A percentile compares a stretch with the other conserved stretches of the same genome.
Conservation (phyloP, 352 stramenopile species). For the Phytopythium sindhum region DNA sequence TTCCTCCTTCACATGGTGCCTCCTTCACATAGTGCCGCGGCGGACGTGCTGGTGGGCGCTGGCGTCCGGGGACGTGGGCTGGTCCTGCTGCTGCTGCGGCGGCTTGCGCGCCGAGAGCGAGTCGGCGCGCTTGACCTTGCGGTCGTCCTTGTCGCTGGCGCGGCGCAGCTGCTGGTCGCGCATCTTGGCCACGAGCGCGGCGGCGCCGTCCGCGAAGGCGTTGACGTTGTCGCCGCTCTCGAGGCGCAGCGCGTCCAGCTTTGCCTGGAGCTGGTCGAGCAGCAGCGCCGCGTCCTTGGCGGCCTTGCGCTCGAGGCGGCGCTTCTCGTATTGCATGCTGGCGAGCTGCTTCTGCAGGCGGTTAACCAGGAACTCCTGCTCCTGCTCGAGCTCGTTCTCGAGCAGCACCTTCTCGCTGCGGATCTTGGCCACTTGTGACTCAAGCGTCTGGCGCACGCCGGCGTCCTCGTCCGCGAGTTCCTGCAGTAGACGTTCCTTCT, state of each 20-base stretch:
- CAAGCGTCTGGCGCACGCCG: slow-evolving; percentile 54
- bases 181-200: slow-evolving; percentile 36
- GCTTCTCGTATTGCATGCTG: slow-evolving; percentile 61
- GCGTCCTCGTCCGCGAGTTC: slow-evolving; percentile 72
- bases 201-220: slow-evolving; percentile 54
- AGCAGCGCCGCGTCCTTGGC: slow-evolving; percentile 69
- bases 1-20: not conserved
- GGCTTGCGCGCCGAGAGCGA: slow-evolving; percentile 30
- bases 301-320: slow-evolving; percentile 69
- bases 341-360: slow-evolving; percentile 80
- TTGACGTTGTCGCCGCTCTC: slow-evolving; percentile 61
- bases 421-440: slow-evolving; percentile 81
- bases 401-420: slow-evolving; percentile 80
- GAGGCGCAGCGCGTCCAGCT: slow-evolving; percentile 53
- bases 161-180: slow-evolving; percentile 61
- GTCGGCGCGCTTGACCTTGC: slow-evolving; percentile 31
- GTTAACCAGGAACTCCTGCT: slow-evolving; percentile 88
- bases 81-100: not conserved
- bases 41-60: slow-evolving; percentile 71
- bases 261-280: slow-evolving; percentile 64
- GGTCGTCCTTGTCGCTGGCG: slow-evolving; percentile 63
- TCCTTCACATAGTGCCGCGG: slow-evolving; percentile 67
- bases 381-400: slow-evolving; percentile 86
- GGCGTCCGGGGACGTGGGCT: slow-evolving; percentile 24
- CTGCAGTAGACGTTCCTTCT: slow-evolving; percentile 66